phyloP scores from a whole-genome alignment of 192 early-diverging fungal species.

The Backusella tuberculispora region DNA sequence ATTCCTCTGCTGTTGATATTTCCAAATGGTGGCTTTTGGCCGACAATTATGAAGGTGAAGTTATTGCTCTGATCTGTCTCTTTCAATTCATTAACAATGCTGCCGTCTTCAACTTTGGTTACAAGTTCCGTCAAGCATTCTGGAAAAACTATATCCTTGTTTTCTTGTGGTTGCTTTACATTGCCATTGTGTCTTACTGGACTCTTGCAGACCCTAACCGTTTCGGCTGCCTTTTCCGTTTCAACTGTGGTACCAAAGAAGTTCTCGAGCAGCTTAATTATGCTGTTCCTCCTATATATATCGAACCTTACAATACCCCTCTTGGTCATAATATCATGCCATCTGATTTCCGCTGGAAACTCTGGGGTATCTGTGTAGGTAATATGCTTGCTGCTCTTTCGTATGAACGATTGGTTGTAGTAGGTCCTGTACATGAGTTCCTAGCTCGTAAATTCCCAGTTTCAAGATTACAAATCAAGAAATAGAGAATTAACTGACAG shows the following conservation, averaged over 20 bases:
- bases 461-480: slow-evolving; percentile 41
- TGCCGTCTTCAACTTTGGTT: slow-evolving; percentile 68
- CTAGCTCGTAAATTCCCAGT: slow-evolving; percentile 50
- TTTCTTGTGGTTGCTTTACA: slow-evolving; percentile 50
- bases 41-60: slow-evolving; percentile 71
- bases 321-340: slow-evolving; percentile 70
- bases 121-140: slow-evolving; percentile 61
- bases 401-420: slow-evolving; percentile 53
- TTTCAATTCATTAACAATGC: slow-evolving; percentile 75
- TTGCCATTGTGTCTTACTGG: slow-evolving; percentile 58
- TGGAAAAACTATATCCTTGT: slow-evolving; percentile 62
- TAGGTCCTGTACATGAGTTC: slow-evolving; percentile 50
- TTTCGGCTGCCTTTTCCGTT: slow-evolving; percentile 70
- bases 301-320: slow-evolving; percentile 57
- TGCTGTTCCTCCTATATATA: not conserved
- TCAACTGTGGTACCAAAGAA: slow-evolving; percentile 39
- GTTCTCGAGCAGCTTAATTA: slow-evolving; percentile 34
- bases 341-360: slow-evolving; percentile 50
- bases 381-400: slow-evolving; percentile 47
- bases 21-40: slow-evolving; percentile 75
- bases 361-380: slow-evolving; percentile 55
- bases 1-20: slow-evolving; percentile 59
- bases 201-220: slow-evolving; percentile 71
- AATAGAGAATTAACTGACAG: slow-evolving; percentile 19
- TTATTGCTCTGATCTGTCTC: slow-evolving; percentile 54